Base-by-base conservation (phyloP, 2,329 filamentous ascomycete species). In the Gliomastix tumulicola region DNA sequence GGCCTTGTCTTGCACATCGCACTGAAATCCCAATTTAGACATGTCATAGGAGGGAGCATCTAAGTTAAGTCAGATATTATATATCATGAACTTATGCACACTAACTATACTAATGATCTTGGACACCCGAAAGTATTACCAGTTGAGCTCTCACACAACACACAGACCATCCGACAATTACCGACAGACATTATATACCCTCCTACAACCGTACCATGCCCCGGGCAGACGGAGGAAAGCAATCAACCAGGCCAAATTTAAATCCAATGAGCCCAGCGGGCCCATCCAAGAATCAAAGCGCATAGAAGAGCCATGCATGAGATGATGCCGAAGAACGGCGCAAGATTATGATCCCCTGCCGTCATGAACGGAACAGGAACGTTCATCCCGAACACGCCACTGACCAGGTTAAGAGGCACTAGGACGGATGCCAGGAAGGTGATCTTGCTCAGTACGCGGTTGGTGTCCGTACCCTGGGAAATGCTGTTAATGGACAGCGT, bases 321-420 rank as follows among this genome's bases (percentile, higher is more conserved):
- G 25, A 74, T 54, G 28, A 74, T 70, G n/a, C 54, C 58, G 38
- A 68, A 71, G 46, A 81, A 79, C 4, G 68, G 58, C 5, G 66
- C 59, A 21, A 89, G 69, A 25, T 67, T 67, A 1, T 70, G 69
- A 1, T 56, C 66, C 44, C 57, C 51, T 16, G 58, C 58, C 17
- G 65, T 56, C 36, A 48, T 53, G 38, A 80, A 88, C 1, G 86
- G 86, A 13, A 92, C 82, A 5, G 57, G 54, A 2, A 94, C 85
- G 60, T 94, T 94, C 87, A 94, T 94, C 37, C 87, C 87, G 53
- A 89, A 90, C 30, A 89, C 65, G 62, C 85, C 84, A 27, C 87
- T 94, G 43, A 97, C 80, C 45, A 98, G 68, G 56, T 97, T 98
- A 47, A 98, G 78, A 4, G 92, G 92, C 40, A 98, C 89, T n/a